Evolutionary conservation across 345 rosid species (phyloP), one percentile per base, ranked within the genome.

Genomic region (Sonneratia alba): DNA sequence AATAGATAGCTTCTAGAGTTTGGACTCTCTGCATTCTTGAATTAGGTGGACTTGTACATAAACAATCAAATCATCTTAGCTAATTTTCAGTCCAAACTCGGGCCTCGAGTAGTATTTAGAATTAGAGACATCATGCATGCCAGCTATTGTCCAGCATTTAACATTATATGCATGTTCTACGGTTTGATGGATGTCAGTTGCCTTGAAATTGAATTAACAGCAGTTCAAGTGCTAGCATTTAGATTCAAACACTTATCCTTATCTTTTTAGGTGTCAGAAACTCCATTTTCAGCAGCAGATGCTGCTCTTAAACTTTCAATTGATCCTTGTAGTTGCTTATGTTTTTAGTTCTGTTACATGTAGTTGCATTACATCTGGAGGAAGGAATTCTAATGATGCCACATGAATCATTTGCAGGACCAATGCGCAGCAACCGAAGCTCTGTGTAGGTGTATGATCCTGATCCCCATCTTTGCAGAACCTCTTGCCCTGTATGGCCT

Each of bases 401-500:
- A 11, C 19, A 4, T 49, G 19, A 16, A 11, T 49, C 15, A 19
- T 56, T 56, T 56, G 62, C 27, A 56, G 62, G 62, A 27, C 62
- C 32, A 56, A 56, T 21, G 62, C 62, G 2, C 62, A 56, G 6
- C 62, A 56, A 11, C 32, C 62, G 6, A 56, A 56, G 62, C 62
- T 56, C 62, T 56, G 21, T 56, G 62, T 56, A 6, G 62, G 62
- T 21, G 62, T 21, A 56, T 56, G 62, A 56, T 56, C 62, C 27
- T 59, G 34, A 59, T 59, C 64, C 64, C 19, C 34, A 59, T 59
- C 64, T 59, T 59, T 21, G 64, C 36, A 6, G 64, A 59, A 59
- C 12, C 64, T 59, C 64, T 59, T 22, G 64, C 36, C 64, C 64
- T 59, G 64, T 59, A 59, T 24, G 64, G 64, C 64, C 64, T 59